Percentiles rank a stretch among this genome's conserved stretches.
Conservation (phyloP, 2,329 filamentous ascomycete species). For the Westerdykella aurantiaca region DNA sequence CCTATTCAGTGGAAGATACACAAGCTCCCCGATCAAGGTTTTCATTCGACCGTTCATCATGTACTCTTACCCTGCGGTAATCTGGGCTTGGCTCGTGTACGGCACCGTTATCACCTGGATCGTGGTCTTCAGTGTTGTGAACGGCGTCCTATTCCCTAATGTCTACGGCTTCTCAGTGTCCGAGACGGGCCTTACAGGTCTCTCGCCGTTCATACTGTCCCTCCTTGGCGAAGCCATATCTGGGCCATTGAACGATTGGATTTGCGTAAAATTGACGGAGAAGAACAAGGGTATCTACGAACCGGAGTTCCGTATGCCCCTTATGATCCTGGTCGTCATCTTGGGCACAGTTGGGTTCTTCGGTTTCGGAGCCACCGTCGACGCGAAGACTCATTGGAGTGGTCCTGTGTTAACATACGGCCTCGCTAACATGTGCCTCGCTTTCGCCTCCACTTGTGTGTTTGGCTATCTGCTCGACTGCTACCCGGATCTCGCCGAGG, state of each 20-base stretch:
- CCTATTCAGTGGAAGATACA: constrained; percentile 31
- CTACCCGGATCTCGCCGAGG: constrained; percentile 44
- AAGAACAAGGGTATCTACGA: constrained; percentile 24
- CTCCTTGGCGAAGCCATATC: constrained; percentile 44
- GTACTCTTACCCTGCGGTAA: constrained; percentile 35
- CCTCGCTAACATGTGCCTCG: constrained; percentile 44
- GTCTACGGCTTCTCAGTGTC: constrained; percentile 46
- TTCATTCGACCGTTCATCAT: constrained; percentile 32
- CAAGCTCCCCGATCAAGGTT: constrained; percentile 29
- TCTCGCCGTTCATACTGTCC: constrained; percentile 47
- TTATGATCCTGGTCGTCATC: constrained; percentile 29
- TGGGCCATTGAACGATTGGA: constrained; percentile 43
- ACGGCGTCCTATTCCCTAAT: constrained; percentile 32
- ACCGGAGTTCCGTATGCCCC: constrained; percentile 20
- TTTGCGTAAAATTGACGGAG: constrained; percentile 24
- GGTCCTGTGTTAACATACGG: constrained; percentile 40
- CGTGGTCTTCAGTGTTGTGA: constrained; percentile 1
- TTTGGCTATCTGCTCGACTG: constrained; percentile 50
- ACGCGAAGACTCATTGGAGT: constrained; percentile 37
- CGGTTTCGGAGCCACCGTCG: constrained; percentile 37
- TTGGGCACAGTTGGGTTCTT: constrained; percentile 35
- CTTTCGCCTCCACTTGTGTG: constrained; percentile 43
- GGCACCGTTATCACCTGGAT: constrained; percentile 33
- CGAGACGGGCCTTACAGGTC: constrained; percentile 47
- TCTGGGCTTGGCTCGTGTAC: constrained; percentile 40